These are phyloP conservation scores for Botrytis fragariae DNA, from an alignment of 2,329 filamentous ascomycete species.

Conservation along the genomic window DNA sequence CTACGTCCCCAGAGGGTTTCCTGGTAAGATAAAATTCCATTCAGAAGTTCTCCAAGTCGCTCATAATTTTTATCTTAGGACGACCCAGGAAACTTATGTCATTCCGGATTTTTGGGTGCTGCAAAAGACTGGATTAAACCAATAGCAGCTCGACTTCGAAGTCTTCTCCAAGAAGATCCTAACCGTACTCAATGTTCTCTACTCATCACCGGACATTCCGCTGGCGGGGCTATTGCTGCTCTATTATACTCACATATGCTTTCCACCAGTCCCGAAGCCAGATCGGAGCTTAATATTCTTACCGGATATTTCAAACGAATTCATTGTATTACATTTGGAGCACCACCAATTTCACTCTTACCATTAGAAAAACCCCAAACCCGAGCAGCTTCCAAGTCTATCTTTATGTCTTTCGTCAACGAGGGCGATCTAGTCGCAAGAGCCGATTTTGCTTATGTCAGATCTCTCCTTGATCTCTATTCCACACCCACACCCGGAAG, in stretches of 20 bases:
- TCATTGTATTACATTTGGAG: slow-evolving; percentile 84
- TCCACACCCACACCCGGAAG: slow-evolving; percentile 48
- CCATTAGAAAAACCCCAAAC: slow-evolving; percentile 61
- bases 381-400: slow-evolving; percentile 55
- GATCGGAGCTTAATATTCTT: slow-evolving; percentile 68
- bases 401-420: slow-evolving; percentile 80
- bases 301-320: slow-evolving; percentile 72
- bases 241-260: slow-evolving; percentile 83
- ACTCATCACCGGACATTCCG: slow-evolving; percentile 82
- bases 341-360: slow-evolving; percentile 71
- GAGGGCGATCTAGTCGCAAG: slow-evolving; percentile 80
- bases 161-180: slow-evolving; percentile 70
- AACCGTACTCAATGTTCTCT: slow-evolving; percentile 64
- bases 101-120: slow-evolving; percentile 75
- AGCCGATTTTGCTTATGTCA: slow-evolving; percentile 74
- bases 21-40: slow-evolving; percentile 45
- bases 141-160: slow-evolving; percentile 67
- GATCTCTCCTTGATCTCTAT: slow-evolving; percentile 69
- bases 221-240: slow-evolving; percentile 78
- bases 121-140: slow-evolving; percentile 72
- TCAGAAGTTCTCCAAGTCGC: background rate
- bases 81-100: slow-evolving; percentile 73
- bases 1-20: slow-evolving; percentile 64
- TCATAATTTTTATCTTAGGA: slow-evolving; percentile 45
- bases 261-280: slow-evolving; percentile 49